These are phyloP conservation scores for Fusarium sp. DNA, from an alignment of 2,329 filamentous ascomycete genomes.

Conservation along the genomic window DNA sequence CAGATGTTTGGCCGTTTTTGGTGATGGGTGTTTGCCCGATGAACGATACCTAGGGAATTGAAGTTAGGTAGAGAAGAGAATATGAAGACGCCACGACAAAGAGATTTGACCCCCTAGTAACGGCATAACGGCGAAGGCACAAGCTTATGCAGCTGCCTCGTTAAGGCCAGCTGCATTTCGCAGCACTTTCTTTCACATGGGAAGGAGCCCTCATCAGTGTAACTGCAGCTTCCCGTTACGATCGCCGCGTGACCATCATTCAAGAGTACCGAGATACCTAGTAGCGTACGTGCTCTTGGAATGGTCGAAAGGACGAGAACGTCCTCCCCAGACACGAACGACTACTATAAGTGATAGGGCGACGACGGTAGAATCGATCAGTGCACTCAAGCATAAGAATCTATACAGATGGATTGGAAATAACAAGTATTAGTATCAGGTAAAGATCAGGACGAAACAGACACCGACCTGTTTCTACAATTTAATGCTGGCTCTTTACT, in stretches of 20 bases:
- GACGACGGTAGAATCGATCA: background rate
- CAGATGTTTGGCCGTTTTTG: background rate
- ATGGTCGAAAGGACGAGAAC: no score
- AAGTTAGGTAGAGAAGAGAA: background rate
- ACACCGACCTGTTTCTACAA: background rate
- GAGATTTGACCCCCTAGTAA: background rate
- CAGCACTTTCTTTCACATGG: background rate
- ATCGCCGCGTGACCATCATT: constrained; percentile 15
- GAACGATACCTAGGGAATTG: no score
- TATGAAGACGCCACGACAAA: background rate
- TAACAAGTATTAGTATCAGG: background rate
- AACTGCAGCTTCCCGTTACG: constrained; percentile 35
- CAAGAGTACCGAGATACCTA: no score
- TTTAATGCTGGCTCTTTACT: background rate
- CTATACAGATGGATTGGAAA: background rate
- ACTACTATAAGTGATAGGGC: no score
- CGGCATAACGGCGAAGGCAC: constrained; percentile 5
- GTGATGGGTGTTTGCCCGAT: background rate
- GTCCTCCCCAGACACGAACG: no score
- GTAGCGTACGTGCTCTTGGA: no score
- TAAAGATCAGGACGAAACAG: background rate
- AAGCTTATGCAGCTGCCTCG: constrained; percentile 10
- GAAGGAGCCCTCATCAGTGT: constrained; percentile 24
- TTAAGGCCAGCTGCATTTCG: constrained; percentile 35
- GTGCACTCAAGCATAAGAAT: no score